These are phyloP conservation scores for Verticillium klebahnii DNA, from an alignment of 2,329 filamentous ascomycete genomes.

Conservation along the genomic window DNA sequence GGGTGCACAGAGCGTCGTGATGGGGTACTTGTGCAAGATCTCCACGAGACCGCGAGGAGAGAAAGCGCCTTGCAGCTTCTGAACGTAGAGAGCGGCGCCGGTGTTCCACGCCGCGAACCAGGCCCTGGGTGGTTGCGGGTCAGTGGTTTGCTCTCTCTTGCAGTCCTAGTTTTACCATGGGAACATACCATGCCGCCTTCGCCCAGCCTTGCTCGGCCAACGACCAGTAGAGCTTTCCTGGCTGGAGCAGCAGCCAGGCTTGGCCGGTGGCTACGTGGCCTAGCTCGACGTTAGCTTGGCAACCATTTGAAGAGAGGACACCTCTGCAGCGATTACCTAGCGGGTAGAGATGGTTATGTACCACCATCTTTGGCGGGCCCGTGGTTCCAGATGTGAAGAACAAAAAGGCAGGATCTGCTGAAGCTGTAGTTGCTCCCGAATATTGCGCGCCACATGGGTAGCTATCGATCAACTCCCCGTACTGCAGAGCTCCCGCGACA, in stretches of 20 bases:
- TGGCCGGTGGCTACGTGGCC: not conserved
- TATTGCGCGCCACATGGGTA: not conserved
- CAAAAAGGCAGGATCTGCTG: not conserved
- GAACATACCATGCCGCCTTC: not conserved
- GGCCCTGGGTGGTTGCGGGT: not conserved
- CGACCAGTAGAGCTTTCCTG: conserved; percentile 1
- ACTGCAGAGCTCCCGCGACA: not conserved
- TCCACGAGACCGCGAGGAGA: not conserved
- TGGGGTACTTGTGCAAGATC: not conserved
- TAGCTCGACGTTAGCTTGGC: not conserved
- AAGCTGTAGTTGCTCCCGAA: not conserved
- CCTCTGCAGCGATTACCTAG: not conserved
- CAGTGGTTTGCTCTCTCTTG: no score
- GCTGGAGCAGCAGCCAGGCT: not conserved
- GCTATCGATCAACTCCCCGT: not conserved
- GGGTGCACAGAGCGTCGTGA: conserved; percentile 1
- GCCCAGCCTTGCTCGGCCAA: conserved; percentile 2
- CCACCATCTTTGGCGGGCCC: not conserved
- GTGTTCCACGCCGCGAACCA: conserved; percentile 1
- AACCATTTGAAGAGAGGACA: no score
- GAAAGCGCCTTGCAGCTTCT: not conserved
- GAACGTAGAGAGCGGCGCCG: not conserved
- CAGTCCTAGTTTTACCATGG: not conserved
- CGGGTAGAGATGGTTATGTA: not conserved
- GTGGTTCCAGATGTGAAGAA: conserved; percentile 1